Base-by-base conservation (phyloP, 169 alveolate species). In the Plasmodium falciparum region DNA sequence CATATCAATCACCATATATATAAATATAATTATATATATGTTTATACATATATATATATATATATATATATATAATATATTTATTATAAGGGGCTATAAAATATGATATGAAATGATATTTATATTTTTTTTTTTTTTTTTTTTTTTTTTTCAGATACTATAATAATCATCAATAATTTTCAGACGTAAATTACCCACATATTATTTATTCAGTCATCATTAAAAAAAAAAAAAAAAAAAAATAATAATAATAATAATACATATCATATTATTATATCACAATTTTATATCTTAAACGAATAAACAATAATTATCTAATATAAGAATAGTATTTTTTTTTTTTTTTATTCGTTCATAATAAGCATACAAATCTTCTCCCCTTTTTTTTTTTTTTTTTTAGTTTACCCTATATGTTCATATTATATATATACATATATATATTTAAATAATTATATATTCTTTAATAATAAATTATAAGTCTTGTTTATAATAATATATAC, bases 141-240 rank as follows among this genome's bases (percentile, higher is more conserved):
- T 62, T 22, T 26, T 33, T 43, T 43, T 63, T 74, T 73, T 62
- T 74, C 88, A 74, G 88, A 74, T 74, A 50, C 56, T 45, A 26
- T 45, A 58, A 22, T 74, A 9, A 22, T 74, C 73, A 58, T 58
- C 73, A 58, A 24, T 9, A 17, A 74, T 43, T 74, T 47, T 74
- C 88, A 74, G 88, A 74, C 88, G 88, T 74, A 74, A 74, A 74
- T 74, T 74, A 74, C 88, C 88, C 88, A 74, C 13, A 26, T 20
- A 73, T 43, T 8, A 39, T n/a, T 58, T 74, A 33, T 20, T 1
- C 2, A 22, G 20, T 73, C 88, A 73, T 73, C 88, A 73, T 73
- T 17, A 62, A 75, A 75, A 22, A 69, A 75, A 75, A 66, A 71
- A 69, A 69, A 69, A 69, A 66, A 26, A 66, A 66, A 26, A 59